Conservation (phyloP, 805 yeast species). For the Pichia cephalocereana region DNA sequence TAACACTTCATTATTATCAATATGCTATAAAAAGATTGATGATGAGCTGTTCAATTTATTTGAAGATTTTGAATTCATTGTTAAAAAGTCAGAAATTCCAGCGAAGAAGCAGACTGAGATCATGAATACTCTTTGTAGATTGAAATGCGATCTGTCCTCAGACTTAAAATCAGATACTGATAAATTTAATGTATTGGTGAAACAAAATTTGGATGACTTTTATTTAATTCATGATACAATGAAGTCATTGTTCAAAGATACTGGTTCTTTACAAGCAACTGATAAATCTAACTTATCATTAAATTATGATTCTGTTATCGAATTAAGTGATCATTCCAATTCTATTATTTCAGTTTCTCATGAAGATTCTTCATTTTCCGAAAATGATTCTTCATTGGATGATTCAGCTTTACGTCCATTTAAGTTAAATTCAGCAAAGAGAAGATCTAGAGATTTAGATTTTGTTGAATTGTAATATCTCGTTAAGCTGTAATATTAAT, state of each 20-base stretch:
- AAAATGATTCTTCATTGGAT: neutral
- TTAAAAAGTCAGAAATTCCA: conserved; percentile 7
- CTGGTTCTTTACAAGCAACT: neutral
- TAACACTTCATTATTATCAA: conserved; percentile 11
- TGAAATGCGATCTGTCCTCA: conserved; percentile 13
- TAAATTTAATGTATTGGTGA: conserved; percentile 16
- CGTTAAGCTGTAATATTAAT: no score
- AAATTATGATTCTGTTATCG: conserved; percentile 5
- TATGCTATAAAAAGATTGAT: conserved; percentile 17
- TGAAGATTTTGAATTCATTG: conserved; percentile 6
- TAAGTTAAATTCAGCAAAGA: neutral
- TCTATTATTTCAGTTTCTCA: conserved; percentile 2
- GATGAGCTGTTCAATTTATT: conserved; percentile 12
- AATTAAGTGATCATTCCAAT: conserved; percentile 5
- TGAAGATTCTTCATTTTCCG: conserved; percentile 7
- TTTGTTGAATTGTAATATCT: neutral
- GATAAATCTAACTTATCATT: neutral
- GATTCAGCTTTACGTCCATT: neutral
- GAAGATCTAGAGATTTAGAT: neutral
- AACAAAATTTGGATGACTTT: conserved; percentile 23
- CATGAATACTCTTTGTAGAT: conserved; percentile 9
- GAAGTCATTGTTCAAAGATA: conserved; percentile 12
- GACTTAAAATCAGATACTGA: conserved; percentile 18
- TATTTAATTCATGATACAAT: conserved; percentile 19
- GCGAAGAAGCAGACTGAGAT: conserved; percentile 11